phyloP scores from a whole-genome alignment of 2,329 filamentous ascomycete genomes.

The Pseudogymnoascus destructans region DNA sequence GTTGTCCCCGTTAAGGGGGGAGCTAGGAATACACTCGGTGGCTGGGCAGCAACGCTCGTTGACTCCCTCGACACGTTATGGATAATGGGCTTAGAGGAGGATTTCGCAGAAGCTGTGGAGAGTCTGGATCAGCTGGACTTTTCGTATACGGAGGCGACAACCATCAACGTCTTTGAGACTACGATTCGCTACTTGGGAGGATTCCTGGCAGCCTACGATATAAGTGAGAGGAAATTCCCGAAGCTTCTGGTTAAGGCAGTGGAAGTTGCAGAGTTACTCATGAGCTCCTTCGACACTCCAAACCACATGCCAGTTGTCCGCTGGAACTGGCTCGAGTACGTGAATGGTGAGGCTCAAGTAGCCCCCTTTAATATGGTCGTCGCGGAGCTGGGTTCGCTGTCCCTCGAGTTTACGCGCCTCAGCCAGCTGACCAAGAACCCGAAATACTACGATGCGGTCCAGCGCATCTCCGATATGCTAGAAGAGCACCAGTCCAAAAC shows the following conservation, averaged over 20 bases:
- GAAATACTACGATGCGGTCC: slow-evolving; percentile 83
- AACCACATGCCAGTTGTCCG: slow-evolving; percentile 83
- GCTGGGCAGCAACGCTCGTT: slow-evolving; percentile 79
- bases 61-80: slow-evolving; percentile 73
- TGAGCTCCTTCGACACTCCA: slow-evolving; percentile 69
- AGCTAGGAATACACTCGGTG: slow-evolving; percentile 71
- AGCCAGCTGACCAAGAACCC: slow-evolving; percentile 70
- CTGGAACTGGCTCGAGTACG: slow-evolving; percentile 62
- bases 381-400: slow-evolving; percentile 52
- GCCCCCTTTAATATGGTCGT: slow-evolving; percentile 44
- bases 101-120: slow-evolving; percentile 66
- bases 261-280: slow-evolving; percentile 58
- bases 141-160: slow-evolving; percentile 49
- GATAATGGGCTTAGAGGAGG: slow-evolving; percentile 68
- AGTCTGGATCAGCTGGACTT: slow-evolving; percentile 69
- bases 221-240: slow-evolving; percentile 57
- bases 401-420: slow-evolving; percentile 82
- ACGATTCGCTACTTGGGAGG: slow-evolving; percentile 86
- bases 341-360: slow-evolving; percentile 48
- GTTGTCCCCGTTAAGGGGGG: slow-evolving; percentile 56
- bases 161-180: slow-evolving; percentile 87
- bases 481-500: slow-evolving; percentile 41
- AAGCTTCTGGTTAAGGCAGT: slow-evolving; percentile 58
- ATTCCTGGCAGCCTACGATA: slow-evolving; percentile 72
- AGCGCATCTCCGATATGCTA: slow-evolving; percentile 44